Base-by-base conservation (phyloP, 306 rosid genomes). In the Elaeagnus macrophylla region DNA sequence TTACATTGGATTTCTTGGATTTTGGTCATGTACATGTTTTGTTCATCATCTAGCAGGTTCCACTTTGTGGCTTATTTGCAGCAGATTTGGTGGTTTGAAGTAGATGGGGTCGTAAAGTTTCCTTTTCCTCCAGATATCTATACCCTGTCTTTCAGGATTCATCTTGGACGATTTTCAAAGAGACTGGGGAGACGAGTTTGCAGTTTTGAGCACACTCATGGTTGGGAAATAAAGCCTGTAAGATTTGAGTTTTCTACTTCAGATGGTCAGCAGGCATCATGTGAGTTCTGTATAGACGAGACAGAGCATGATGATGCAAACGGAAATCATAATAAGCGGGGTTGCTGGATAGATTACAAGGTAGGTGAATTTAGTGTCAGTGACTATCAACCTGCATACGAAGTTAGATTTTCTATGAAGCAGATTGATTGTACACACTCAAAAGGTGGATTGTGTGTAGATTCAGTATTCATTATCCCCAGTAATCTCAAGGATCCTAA, bases 11-110 rank as follows among this genome's bases (percentile, higher is more conserved):
- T 54, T 3, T 48, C 6, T 37, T 18, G 25, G 17, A 37, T 37
- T 12, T 37, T 45, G 41, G 51, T 20, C 7, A 17, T 17, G 52
- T 44, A 9, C 0, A 3, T 56, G 50, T 17, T 55, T 18, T 61
- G 78, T 1, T 25, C 32, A 25, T 0, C 32, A 25, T 25, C 52
- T 80, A 78, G 54, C 93, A 84, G 95, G 93, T 84, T 91, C 82
- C 73, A 75, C 17, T 64, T 59, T 11, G 85, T 86, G 48, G 96
- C 95, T 9, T 86, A 86, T 72, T 75, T 91, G 75, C 96, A 86
- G 79, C 95, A 90, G 71, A 82, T 90, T 54, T 90, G 97, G 97
- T 90, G 97, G 95, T 86, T 79, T 67, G 95, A 86, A 75, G 94
- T 83, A 59, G 96, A 84, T 54, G 96, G 99, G 45, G 76, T 59